These are phyloP conservation scores for Phenoliferia sp. DNA, from an alignment of 1,284 basidiomycete species.

Conservation along the genomic window DNA sequence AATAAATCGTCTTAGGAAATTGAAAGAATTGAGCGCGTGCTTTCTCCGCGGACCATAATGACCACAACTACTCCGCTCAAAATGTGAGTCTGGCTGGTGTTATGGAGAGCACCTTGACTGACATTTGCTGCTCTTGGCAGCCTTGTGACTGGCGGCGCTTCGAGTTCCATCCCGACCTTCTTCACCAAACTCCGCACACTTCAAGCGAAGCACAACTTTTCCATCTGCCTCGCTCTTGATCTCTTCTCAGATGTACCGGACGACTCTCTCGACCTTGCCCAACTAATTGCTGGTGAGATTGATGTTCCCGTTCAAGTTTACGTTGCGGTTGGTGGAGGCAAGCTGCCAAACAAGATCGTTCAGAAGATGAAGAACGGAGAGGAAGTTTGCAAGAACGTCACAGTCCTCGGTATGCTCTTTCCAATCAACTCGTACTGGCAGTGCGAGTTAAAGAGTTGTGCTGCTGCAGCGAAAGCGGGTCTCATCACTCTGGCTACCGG, in stretches of 20 bases:
- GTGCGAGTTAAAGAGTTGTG: background rate
- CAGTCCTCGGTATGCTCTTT: constrained; percentile 67
- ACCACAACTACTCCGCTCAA: background rate
- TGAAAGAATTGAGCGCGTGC: constrained; percentile 38
- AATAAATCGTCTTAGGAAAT: constrained; percentile 40
- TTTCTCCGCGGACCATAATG: constrained; percentile 23
- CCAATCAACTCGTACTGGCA: background rate
- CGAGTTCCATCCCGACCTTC: constrained; percentile 67
- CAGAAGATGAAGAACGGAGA: constrained; percentile 67
- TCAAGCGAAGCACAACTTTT: constrained; percentile 89
- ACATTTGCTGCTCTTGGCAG: background rate
- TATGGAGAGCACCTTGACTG: background rate
- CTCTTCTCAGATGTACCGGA: constrained; percentile 63
- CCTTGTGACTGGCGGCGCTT: constrained; percentile 77
- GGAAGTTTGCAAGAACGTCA: constrained; percentile 73
- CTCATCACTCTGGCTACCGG: constrained; percentile 76
- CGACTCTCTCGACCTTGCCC: constrained; percentile 51
- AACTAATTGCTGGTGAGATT: constrained; percentile 61
- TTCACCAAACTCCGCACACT: constrained; percentile 79
- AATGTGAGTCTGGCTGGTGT: background rate
- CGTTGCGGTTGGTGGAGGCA: constrained; percentile 76
- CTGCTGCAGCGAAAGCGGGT: constrained; percentile 66
- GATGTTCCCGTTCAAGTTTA: constrained; percentile 87
- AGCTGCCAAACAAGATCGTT: constrained; percentile 65
- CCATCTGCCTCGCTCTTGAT: constrained; percentile 78